These are phyloP conservation scores for Volvox africanus DNA, from an alignment of 139 green algal species.

Conservation along the genomic window DNA sequence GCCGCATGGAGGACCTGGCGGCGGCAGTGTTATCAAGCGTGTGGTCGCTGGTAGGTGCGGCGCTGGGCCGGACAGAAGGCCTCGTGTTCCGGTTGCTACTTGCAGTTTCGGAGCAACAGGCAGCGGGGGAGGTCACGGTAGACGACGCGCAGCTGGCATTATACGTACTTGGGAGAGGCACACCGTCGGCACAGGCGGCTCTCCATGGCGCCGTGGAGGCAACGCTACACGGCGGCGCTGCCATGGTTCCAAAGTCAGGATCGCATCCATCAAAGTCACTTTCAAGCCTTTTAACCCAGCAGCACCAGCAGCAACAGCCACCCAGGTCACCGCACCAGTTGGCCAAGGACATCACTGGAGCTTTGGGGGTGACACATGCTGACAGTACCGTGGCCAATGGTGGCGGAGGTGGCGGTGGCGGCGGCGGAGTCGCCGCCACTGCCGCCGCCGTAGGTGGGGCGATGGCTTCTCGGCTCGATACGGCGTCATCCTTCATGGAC, in stretches of 20 bases:
- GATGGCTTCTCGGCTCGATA: neutral
- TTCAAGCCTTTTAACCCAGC: neutral
- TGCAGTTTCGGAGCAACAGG: conserved; percentile 13
- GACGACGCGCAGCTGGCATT: conserved; percentile 31
- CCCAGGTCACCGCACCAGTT: neutral
- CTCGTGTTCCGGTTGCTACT: conserved; percentile 47
- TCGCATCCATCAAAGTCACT: neutral
- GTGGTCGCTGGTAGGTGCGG: conserved; percentile 30
- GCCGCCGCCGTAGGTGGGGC: neutral
- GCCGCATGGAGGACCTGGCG: conserved; percentile 28
- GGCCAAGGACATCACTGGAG: neutral
- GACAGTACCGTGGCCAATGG: neutral
- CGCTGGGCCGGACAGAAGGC: conserved; percentile 12
- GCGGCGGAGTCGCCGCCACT: neutral
- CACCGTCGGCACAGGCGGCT: conserved; percentile 11
- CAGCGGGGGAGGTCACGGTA: neutral
- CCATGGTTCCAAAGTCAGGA: neutral
- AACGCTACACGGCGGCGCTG: neutral
- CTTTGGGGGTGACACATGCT: neutral
- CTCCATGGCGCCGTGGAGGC: neutral
- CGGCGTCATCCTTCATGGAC: conserved; percentile 14
- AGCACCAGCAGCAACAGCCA: neutral
- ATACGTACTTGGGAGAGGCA: conserved; percentile 15
- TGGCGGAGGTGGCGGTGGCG: neutral
- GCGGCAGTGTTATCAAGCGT: conserved; percentile 16